Percentiles rank a stretch among this genome's conserved stretches.
Conservation (phyloP, 2,329 filamentous ascomycete genomes). For the Colletotrichum graminicola region DNA sequence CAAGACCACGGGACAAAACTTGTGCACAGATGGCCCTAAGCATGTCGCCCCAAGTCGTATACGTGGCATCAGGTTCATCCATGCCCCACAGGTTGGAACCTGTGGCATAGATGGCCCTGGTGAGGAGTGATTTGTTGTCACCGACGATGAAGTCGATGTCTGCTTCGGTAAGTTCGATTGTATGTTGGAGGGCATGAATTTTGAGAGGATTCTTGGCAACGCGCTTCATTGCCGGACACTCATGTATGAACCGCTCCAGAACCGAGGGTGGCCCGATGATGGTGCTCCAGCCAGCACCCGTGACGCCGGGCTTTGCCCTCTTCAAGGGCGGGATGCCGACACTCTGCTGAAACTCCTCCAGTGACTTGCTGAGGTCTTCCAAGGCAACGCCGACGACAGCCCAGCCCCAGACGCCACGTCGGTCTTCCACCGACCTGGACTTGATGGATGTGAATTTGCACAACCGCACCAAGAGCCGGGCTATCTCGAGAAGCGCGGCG, state of each 20-base stretch:
- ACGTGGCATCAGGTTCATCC: neutral
- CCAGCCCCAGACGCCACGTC: constrained; percentile 47
- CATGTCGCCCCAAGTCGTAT: neutral
- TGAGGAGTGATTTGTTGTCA: neutral
- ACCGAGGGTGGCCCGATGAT: constrained; percentile 3
- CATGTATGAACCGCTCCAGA: neutral
- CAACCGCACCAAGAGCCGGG: neutral
- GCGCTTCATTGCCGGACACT: no score
- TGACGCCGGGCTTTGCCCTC: neutral
- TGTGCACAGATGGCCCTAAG: neutral
- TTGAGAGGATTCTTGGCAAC: no score
- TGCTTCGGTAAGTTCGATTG: no score
- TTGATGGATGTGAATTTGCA: neutral
- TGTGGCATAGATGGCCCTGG: neutral
- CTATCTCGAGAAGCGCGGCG: neutral
- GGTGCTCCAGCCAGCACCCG: neutral
- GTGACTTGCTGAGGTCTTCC: neutral
- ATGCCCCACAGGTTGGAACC: neutral
- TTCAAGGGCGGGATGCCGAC: neutral
- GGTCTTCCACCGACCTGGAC: neutral
- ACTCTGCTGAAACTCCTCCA: neutral
- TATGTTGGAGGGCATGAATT: no score
- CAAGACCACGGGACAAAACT: neutral
- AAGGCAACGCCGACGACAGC: neutral
- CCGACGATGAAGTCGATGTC: neutral